phyloP scores from a whole-genome alignment of 768 basidiomycete species.

The Boletus coccyginus region DNA sequence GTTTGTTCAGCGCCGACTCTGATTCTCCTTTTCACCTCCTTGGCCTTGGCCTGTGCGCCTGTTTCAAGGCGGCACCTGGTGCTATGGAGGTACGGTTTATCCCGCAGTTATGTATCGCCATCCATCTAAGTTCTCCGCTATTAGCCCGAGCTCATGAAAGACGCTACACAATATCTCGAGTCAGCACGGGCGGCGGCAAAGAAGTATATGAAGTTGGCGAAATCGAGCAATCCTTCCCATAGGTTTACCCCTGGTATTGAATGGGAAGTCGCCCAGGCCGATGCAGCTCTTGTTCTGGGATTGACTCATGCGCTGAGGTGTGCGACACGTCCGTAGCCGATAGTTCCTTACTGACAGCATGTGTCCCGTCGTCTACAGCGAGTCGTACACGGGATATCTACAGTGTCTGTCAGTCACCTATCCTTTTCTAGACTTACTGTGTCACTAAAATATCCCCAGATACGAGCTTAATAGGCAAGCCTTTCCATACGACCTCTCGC shows the following conservation, averaged over 20 bases:
- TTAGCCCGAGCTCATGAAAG: slow-evolving; percentile 59
- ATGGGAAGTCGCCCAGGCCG: slow-evolving; percentile 75
- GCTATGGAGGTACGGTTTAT: slow-evolving; percentile 56
- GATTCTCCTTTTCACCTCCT: slow-evolving; percentile 72
- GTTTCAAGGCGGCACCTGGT: slow-evolving; percentile 74
- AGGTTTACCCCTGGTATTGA: slow-evolving; percentile 64
- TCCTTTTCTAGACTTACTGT: neutral
- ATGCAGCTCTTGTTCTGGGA: slow-evolving; percentile 62
- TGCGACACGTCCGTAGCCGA: slow-evolving; percentile 9
- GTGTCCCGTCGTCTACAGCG: slow-evolving; percentile 36
- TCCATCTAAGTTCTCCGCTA: neutral
- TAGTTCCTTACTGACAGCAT: slow-evolving; percentile 4
- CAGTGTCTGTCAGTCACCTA: slow-evolving; percentile 61
- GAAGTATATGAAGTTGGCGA: slow-evolving; percentile 42
- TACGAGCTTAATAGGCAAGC: slow-evolving; percentile 55
- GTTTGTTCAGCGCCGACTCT: slow-evolving; percentile 37
- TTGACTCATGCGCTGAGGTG: slow-evolving; percentile 70
- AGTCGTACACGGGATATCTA: slow-evolving; percentile 75
- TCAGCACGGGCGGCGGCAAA: slow-evolving; percentile 61
- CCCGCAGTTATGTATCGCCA: neutral
- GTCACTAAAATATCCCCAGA: slow-evolving; percentile 25
- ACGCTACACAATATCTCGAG: slow-evolving; percentile 55
- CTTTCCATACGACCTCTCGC: neutral
- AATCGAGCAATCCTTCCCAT: slow-evolving; percentile 31
- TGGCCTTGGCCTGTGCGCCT: slow-evolving; percentile 68